Base-by-base conservation (phyloP, 768 basidiomycete species). In the Gautieria morchelliformis region DNA sequence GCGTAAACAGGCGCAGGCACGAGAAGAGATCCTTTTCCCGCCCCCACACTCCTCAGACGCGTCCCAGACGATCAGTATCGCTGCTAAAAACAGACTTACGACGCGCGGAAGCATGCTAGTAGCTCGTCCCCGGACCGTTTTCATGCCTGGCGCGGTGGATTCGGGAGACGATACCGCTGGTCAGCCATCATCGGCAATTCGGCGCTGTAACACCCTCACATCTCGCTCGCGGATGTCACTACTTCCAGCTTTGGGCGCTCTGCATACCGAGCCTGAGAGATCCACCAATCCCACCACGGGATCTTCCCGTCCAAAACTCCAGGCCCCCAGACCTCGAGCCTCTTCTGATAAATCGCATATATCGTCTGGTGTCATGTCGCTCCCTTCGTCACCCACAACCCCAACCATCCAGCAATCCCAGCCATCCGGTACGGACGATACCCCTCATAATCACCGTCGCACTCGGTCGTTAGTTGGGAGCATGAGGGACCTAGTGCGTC, bases 71-170 rank as follows among this genome's bases (percentile, higher is more conserved):
- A 78, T 85, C 77, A 69, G 71, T 33, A 66, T 74, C 33, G 77
- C 82, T 15, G 82, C 81, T 62, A 79, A 71, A 67, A 71, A 74
- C 59, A 77, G 80, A 32, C 72, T 87, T 56, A 80, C 77, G 7
- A 80, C 77, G 63, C 83, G 85, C 62, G 85, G 88, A 67, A 87
- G 85, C 52, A 78, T 88, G 20, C 77, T 84, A 24, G 48, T 49
- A 11, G 32, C 48, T 49, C 48, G 48, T 20, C 48, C 48, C 2
- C 48, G 48, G n/a, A 33, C 32, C 14, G 20, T 33, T 12, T 33
- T 33, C 17, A 30, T 27, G 2, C 48, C 48, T 49, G n/a, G 48
- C 48, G 22, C 3, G 9, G 6, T 49, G 22, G 27, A 33, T 30
- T 27, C 22, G 7, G 48, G 32, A 49, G 48, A 49, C 3, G 35